Conservation (phyloP, 2,329 filamentous ascomycete species). For the Juglanconis sp. region DNA sequence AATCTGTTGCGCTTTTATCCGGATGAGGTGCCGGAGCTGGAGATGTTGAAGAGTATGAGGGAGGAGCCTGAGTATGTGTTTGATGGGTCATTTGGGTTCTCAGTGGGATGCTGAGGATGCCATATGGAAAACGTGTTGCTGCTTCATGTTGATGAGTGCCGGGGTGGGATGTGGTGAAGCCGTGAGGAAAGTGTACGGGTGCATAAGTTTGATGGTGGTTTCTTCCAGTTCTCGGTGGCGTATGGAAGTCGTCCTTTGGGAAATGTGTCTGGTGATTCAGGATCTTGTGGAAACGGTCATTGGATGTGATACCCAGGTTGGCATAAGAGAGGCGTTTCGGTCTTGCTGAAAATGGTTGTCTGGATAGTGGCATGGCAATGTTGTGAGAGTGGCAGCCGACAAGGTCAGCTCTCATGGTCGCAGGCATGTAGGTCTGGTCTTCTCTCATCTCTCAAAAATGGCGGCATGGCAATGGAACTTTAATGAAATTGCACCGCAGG, state of each 20-base stretch:
- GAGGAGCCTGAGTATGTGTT: conserved; percentile 49
- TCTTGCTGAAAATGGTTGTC: neutral
- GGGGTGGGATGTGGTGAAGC: neutral
- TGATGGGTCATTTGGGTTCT: conserved; percentile 59
- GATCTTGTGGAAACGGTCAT: neutral
- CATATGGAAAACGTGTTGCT: neutral
- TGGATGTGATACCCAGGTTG: neutral
- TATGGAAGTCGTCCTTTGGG: neutral
- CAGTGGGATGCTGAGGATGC: conserved; percentile 37
- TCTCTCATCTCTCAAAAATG: neutral
- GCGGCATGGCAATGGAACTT: neutral
- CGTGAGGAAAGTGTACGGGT: neutral
- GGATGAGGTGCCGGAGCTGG: conserved; percentile 52
- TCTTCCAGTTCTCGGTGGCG: neutral
- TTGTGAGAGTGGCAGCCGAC: neutral
- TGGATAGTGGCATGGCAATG: neutral
- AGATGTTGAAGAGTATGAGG: conserved; percentile 54
- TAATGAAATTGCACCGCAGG: neutral
- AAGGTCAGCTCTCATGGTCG: neutral
- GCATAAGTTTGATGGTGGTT: neutral
- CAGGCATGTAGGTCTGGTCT: neutral
- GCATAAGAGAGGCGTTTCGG: neutral
- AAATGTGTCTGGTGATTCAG: neutral
- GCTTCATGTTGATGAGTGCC: neutral
- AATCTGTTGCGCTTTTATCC: conserved; percentile 74